Percentiles rank a stretch among this genome's conserved stretches.
Evolutionary conservation across 306 rosid species (phyloP).

Genomic region (Lathyrus oleraceus): DNA sequence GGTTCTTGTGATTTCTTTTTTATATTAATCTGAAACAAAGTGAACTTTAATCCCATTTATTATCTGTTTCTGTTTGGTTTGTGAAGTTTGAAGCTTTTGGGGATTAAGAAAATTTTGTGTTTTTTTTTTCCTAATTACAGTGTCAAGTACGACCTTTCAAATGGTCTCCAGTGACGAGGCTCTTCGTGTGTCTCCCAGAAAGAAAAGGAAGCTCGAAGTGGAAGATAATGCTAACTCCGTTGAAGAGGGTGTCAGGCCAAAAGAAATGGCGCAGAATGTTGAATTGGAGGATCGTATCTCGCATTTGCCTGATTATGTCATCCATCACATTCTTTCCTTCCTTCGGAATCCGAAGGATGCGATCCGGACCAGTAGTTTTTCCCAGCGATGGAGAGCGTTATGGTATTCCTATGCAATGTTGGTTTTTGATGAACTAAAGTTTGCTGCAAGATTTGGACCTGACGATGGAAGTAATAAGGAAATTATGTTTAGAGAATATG

Average conservation of each 20-base stretch:
- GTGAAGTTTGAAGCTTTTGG: conserved; percentile 8
- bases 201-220: conserved; percentile 14
- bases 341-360: conserved; percentile 43
- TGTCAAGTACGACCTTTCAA: neutral
- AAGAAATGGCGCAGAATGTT: conserved; percentile 23
- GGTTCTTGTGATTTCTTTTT: neutral
- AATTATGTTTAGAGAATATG: conserved; percentile 30
- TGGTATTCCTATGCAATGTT: conserved; percentile 52
- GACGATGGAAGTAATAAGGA: conserved; percentile 7
- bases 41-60: neutral
- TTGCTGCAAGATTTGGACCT: conserved; percentile 19
- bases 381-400: conserved; percentile 55
- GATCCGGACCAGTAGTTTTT: conserved; percentile 54
- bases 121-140: conserved; percentile 10
- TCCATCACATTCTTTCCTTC: conserved; percentile 52
- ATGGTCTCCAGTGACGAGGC: conserved; percentile 10
- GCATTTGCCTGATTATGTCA: conserved; percentile 48
- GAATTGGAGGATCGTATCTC: conserved; percentile 38
- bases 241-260: conserved; percentile 7
- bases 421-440: conserved; percentile 46
- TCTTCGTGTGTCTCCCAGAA: neutral
- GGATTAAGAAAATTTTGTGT: neutral
- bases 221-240: neutral
- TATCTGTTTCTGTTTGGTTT: neutral
- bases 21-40: conserved; percentile 1